Evolutionary conservation across 2,329 filamentous ascomycete species (phyloP).

Genomic region (Truncatella angustata): DNA sequence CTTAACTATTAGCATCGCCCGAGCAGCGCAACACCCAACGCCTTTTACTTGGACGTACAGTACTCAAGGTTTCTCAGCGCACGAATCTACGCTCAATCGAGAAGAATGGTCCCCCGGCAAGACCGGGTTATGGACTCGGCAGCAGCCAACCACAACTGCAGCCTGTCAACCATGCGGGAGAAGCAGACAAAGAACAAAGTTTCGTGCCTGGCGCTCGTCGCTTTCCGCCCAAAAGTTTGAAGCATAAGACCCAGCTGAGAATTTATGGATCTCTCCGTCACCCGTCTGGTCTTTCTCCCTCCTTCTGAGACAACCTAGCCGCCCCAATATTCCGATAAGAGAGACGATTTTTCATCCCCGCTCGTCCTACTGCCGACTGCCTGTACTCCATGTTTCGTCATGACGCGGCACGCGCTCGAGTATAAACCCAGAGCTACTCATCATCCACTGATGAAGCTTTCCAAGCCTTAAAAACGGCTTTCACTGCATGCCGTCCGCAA

Average conservation of each 20-base stretch:
- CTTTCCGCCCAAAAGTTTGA: background rate
- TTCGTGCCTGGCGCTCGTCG: background rate
- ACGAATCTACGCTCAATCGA: background rate
- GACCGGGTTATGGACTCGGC: background rate
- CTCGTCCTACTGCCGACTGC: background rate
- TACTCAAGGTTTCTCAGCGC: no score
- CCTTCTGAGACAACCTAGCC: background rate
- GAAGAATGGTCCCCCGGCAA: background rate
- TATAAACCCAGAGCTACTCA: background rate
- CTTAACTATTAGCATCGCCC: no score
- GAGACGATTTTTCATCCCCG: no score
- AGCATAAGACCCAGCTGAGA: no score
- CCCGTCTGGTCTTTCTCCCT: background rate
- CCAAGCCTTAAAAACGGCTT: background rate
- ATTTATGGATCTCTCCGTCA: background rate
- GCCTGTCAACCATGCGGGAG: background rate
- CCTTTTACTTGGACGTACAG: no score
- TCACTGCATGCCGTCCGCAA: slow-evolving; percentile 1
- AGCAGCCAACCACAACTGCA: no score
- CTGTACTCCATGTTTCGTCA: background rate
- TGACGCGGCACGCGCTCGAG: background rate
- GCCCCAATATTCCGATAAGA: no score
- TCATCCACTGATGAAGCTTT: slow-evolving; percentile 1
- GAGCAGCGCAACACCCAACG: no score
- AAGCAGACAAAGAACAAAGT: background rate